A percentile compares a stretch with the other conserved stretches of the same genome.
Conservation (phyloP, 805 yeast genomes). For the Millerozyma miso region DNA sequence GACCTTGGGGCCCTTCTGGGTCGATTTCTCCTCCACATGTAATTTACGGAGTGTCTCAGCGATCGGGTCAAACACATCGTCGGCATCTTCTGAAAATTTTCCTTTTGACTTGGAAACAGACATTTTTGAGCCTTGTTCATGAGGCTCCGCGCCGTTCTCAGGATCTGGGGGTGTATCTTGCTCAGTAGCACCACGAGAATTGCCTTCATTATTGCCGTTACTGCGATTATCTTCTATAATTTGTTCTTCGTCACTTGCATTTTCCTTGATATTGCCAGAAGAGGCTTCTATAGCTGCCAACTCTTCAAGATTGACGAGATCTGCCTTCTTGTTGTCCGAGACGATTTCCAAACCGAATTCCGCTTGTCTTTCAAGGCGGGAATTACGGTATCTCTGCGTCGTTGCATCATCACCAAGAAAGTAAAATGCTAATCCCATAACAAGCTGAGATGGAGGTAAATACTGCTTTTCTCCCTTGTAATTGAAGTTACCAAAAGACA, state of each 20-base stretch:
- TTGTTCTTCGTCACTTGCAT: no score
- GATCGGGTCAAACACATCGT: slow-evolving; percentile 11
- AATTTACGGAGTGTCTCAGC: slow-evolving; percentile 8
- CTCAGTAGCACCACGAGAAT: neutral
- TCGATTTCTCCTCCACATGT: slow-evolving; percentile 2
- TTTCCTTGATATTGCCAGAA: neutral
- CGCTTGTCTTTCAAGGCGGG: slow-evolving; percentile 27
- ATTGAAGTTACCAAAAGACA: slow-evolving; percentile 61
- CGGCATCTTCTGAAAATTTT: slow-evolving; percentile 1
- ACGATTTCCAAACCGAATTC: slow-evolving; percentile 36
- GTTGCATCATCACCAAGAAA: slow-evolving; percentile 66
- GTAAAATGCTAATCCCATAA: slow-evolving; percentile 83
- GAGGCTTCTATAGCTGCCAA: slow-evolving; percentile 4
- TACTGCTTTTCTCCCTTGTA: slow-evolving; percentile 51
- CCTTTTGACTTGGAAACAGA: neutral
- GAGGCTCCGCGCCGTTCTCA: neutral
- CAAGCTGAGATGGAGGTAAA: slow-evolving; percentile 77
- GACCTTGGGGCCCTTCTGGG: slow-evolving; percentile 37
- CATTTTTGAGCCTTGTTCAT: neutral
- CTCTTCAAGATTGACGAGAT: slow-evolving; percentile 21
- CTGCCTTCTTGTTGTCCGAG: slow-evolving; percentile 34
- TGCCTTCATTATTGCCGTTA: neutral
- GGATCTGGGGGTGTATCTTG: neutral
- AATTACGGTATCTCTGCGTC: slow-evolving; percentile 25
- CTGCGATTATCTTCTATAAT: neutral